Conservation (phyloP, 305 asterid species). For the Galium porrigens region DNA sequence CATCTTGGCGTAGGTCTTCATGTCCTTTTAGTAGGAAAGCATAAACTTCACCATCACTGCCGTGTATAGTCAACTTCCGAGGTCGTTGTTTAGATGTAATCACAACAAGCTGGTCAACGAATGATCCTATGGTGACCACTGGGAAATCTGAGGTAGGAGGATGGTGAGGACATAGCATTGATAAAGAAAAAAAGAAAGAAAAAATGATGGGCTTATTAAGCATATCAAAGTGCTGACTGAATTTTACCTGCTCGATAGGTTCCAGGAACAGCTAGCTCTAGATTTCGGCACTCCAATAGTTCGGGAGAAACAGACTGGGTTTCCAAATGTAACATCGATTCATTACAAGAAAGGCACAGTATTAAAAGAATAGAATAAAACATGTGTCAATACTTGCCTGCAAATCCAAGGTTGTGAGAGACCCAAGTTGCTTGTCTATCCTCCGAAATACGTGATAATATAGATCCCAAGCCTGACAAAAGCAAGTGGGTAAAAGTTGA, state of each 20-base stretch:
- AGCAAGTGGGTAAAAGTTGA: background rate
- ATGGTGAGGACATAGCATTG: background rate
- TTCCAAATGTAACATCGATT: slow-evolving; percentile 18
- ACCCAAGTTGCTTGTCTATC: slow-evolving; percentile 93
- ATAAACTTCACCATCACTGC: slow-evolving; percentile 91
- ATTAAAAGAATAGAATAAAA: slow-evolving; percentile 11
- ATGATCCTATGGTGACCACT: slow-evolving; percentile 85
- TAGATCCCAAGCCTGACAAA: slow-evolving; percentile 92
- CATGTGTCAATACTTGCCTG: slow-evolving; percentile 45
- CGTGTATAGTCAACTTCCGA: slow-evolving; percentile 83
- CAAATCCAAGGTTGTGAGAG: slow-evolving; percentile 85
- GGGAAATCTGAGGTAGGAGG: slow-evolving; percentile 50
- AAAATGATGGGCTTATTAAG: background rate
- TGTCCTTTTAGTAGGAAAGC: slow-evolving; percentile 95
- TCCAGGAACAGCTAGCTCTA: slow-evolving; percentile 97
- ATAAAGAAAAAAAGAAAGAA: slow-evolving; percentile 1
- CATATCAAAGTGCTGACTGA: slow-evolving; percentile 8
- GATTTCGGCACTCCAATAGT: slow-evolving; percentile 69
- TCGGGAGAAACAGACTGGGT: slow-evolving; percentile 90
- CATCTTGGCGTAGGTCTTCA: slow-evolving; percentile 98
- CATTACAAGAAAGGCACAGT: slow-evolving; percentile 9
- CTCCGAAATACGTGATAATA: slow-evolving; percentile 91
- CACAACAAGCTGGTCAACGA: slow-evolving; percentile 91
- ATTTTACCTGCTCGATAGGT: slow-evolving; percentile 77
- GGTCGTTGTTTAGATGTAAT: slow-evolving; percentile 98